These are phyloP conservation scores for Azolla pinnata DNA, from an alignment of 75 land plant genomes.

Conservation along the genomic window DNA sequence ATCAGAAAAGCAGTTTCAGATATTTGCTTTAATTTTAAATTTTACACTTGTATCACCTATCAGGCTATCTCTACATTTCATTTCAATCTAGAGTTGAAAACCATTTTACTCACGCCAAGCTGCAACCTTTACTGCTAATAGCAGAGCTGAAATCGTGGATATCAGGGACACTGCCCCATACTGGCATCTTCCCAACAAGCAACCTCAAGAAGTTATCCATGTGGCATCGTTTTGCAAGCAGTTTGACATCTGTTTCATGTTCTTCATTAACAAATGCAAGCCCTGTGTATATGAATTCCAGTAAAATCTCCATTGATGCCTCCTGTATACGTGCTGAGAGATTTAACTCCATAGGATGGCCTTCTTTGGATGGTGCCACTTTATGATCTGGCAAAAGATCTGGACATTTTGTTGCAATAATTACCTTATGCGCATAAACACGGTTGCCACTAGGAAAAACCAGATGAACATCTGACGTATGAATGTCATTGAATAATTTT, in stretches of 20 bases:
- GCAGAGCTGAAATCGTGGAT: constrained; percentile 35
- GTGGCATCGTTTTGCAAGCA: constrained; percentile 50
- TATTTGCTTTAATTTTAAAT: not conserved
- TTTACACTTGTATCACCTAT: no score
- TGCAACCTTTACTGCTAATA: constrained; percentile 29
- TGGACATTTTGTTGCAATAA: constrained; percentile 57
- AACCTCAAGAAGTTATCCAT: constrained; percentile 31
- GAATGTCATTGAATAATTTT: constrained; percentile 30
- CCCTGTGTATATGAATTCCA: constrained; percentile 62
- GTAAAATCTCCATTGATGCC: constrained; percentile 26
- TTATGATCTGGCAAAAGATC: constrained; percentile 28
- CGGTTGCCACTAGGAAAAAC: constrained; percentile 34
- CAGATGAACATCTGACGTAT: constrained; percentile 36
- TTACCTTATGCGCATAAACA: constrained; percentile 39
- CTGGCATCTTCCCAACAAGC: constrained; percentile 35
- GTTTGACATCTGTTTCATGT: constrained; percentile 28
- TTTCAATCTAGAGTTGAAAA: constrained; percentile 6
- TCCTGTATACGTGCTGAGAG: constrained; percentile 42
- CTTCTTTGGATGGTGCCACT: not conserved
- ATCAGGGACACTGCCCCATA: constrained; percentile 45
- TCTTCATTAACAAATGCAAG: constrained; percentile 34
- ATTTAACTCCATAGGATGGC: constrained; percentile 18
- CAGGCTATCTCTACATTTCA: no score
- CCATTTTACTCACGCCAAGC: constrained; percentile 40
- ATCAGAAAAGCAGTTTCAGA: not conserved